Conservation (phyloP, 106 monocot genomes). For the Dactylorhiza incarnata region DNA sequence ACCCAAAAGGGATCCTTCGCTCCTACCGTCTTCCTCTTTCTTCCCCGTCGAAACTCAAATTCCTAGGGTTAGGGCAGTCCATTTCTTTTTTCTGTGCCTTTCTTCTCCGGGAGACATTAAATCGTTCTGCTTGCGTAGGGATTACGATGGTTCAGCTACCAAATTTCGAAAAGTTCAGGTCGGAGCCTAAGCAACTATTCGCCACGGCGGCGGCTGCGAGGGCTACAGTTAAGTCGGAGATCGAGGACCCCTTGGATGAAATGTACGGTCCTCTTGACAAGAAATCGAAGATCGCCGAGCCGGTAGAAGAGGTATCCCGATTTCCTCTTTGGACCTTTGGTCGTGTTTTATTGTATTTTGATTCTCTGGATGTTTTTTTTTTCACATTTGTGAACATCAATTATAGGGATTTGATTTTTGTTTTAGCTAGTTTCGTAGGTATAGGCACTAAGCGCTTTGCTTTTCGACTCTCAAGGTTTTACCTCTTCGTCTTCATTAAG, state of each 20-base stretch:
- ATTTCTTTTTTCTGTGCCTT: background rate
- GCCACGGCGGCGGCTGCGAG: constrained; percentile 4
- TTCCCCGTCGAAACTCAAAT: background rate
- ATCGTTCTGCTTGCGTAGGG: background rate
- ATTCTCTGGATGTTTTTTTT: background rate
- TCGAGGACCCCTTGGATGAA: constrained; percentile 53
- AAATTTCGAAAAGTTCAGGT: constrained; percentile 23
- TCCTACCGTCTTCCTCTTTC: background rate
- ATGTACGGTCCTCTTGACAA: constrained; percentile 53
- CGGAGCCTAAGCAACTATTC: constrained; percentile 2
- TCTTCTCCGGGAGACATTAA: background rate
- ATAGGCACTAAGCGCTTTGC: background rate
- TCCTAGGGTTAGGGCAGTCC: background rate
- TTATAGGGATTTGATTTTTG: background rate
- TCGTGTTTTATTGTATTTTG: background rate
- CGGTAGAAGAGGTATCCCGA: constrained; percentile 17
- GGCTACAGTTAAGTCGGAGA: constrained; percentile 48
- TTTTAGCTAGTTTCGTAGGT: background rate
- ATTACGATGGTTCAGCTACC: constrained; percentile 47
- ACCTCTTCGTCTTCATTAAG: background rate
- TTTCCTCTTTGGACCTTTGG: background rate
- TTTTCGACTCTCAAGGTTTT: background rate
- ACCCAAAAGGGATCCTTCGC: background rate
- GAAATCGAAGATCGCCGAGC: constrained; percentile 20
- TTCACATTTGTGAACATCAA: background rate